Percentiles rank a stretch among this genome's conserved stretches.
Evolutionary conservation across 306 rosid species (phyloP).

Genomic region (Rosa chinensis): DNA sequence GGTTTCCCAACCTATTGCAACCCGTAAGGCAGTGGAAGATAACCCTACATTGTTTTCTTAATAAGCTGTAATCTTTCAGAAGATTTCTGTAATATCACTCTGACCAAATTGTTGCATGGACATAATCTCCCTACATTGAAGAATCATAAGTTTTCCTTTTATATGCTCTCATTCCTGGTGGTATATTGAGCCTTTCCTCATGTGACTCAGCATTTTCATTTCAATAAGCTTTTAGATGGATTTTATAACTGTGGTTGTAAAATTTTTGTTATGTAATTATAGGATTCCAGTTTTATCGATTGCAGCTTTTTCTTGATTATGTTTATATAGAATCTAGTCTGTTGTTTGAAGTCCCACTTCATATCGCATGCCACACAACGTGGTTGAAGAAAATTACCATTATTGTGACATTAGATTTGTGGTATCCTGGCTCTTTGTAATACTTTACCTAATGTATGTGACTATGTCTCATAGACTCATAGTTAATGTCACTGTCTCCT

Average conservation of each 20-base stretch:
- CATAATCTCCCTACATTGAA: neutral
- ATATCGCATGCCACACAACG: neutral
- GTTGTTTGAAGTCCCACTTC: neutral
- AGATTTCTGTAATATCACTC: slow-evolving; percentile 8
- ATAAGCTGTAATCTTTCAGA: slow-evolving; percentile 6
- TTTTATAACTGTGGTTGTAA: neutral
- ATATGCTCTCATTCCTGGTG: too few species aligned
- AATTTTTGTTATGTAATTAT: neutral
- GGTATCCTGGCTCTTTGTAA: neutral
- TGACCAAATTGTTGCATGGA: neutral
- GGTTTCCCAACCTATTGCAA: too few species aligned
- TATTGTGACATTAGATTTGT: neutral
- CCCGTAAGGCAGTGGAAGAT: too few species aligned
- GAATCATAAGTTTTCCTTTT: neutral
- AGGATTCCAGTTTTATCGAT: neutral
- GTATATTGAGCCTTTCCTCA: too few species aligned
- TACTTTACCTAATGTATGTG: neutral
- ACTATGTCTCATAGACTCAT: too few species aligned
- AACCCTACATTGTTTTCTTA: neutral
- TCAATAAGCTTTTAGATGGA: slow-evolving; percentile 7
- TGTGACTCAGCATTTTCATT: too few species aligned
- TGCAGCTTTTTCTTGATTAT: neutral
- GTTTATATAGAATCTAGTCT: neutral
- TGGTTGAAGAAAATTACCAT: neutral
- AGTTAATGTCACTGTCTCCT: neutral